Evolutionary conservation across 2,329 filamentous ascomycete genomes (phyloP), one percentile per base, ranked within the genome.

Genomic region (Aspergillus sp.): DNA sequence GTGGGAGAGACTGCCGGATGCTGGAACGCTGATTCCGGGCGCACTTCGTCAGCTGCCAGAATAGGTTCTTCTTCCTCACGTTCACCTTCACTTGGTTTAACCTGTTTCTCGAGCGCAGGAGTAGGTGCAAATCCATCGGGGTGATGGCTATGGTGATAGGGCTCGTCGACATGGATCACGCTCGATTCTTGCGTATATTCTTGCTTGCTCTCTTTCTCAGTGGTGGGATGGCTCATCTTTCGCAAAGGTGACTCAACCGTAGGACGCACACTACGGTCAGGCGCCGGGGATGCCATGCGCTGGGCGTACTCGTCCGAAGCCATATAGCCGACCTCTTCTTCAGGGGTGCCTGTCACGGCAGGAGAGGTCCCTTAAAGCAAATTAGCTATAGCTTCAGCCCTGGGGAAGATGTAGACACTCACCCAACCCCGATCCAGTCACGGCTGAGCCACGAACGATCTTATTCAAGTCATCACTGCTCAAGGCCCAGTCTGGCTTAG

Each of bases 381-480:
- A 49, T 59, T 50, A 55, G 54, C 46, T 45, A 38, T 43, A 20
- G 12, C 15, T 41, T 19, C 30, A 37, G 22, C 30, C 15, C 44
- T 37, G 20, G 15, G 46, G 56, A 17, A 13, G 2, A 15, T 33
- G 19, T 7, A 19, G 45, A 49, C 51, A 60, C 74, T 61, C 69
- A 83, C 80, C 78, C 59, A 77, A 64, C 46, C 76, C 76, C 56
- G 73, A 60, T 22, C 75, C 76, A 45, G 64, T 71, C 44, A 65
- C 70, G 30, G 70, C 80, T 33, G 85, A 89, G 38, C 86, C 80
- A 53, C 84, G 81, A 49, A 97, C 90, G 56, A 97, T 84, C 71
- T 86, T 90, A 71, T 95, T 95, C 57, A 97, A 72, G 62, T 95
- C 88, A 38, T 89, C 87, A 60, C 86, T 90, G 69, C 87, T 93